Base-by-base conservation (phyloP, 371 early-diverging fungal species). In the Mucor ambiguus region DNA sequence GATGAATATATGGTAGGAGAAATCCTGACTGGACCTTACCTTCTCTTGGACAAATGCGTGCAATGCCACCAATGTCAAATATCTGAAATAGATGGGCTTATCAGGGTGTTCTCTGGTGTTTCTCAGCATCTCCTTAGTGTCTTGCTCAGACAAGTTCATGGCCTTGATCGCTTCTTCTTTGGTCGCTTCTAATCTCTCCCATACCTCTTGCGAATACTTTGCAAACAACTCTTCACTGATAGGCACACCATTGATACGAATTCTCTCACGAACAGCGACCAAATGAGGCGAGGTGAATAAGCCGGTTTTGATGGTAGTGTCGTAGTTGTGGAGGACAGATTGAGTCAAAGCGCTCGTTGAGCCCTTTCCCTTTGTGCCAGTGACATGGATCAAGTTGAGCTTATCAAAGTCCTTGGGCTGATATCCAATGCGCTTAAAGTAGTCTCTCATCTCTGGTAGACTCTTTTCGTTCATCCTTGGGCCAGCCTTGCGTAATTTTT, bases 211-310 rank as follows among this genome's bases (percentile, higher is more conserved):
- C 60, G 96, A 96, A 77, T 96, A 93, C 68, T 91, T 84, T 9
- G 93, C 87, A 85, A 97, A 98, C 32, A 68, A 18, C 2, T 88
- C 87, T 56, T 89, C 83, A 11, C 85, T 81, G 4, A 98, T 76
- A 4, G 97, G 96, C 22, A 59, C 72, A 0, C 98, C 97, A 72
- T 97, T 85, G 74, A 98, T 93, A 49, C 96, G 85, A 62, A 98
- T 96, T 30, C 99, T 87, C 74, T 98, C 99, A 30, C 97, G 89
- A 14, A 94, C 96, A 60, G 94, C 89, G 46, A 93, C 85, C 68
- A 98, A 70, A 72, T 98, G 98, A 20, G 98, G 98, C 0, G 96
- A 96, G 8, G 98, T 96, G 71, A 89, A 98, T 41, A 97, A 74
- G 67, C 92, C 92, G 4, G 91, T 84, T 69, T 85, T 76, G 65